Conservation (phyloP, 257 asterid species). For the Cynanchum wilfordii region DNA sequence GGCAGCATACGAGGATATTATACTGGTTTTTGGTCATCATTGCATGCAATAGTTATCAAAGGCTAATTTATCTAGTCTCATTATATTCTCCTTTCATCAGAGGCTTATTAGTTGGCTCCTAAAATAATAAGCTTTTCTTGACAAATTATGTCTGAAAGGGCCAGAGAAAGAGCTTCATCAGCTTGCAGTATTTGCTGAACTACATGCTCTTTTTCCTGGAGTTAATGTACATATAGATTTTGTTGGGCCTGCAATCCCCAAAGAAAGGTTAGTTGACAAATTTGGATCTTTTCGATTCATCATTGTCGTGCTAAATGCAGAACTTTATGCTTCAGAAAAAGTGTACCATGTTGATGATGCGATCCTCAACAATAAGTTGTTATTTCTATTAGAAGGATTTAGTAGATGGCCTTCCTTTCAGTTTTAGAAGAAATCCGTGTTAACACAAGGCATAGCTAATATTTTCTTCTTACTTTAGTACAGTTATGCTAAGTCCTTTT, state of each 20-base stretch:
- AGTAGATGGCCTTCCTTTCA: neutral
- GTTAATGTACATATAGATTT: constrained; percentile 53
- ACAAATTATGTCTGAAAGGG: constrained; percentile 40
- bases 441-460: neutral
- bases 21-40: neutral
- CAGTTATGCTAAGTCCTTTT: neutral
- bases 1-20: neutral
- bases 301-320: neutral
- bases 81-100: neutral
- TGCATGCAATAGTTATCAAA: neutral
- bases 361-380: neutral
- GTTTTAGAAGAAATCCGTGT: neutral
- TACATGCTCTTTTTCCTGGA: constrained; percentile 75
- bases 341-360: neutral
- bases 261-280: constrained; percentile 41
- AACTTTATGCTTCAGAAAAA: neutral
- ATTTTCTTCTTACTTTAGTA: neutral
- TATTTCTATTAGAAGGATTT: neutral
- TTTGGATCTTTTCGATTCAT: neutral
- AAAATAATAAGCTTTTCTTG: constrained; percentile 18
- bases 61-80: neutral
- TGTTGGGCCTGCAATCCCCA: constrained; percentile 80
- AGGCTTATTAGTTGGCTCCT: constrained; percentile 3
- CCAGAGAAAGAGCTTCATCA: constrained; percentile 90
- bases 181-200: constrained; percentile 68